Percentiles rank a stretch among this genome's conserved stretches.
Evolutionary conservation across 495 filamentous ascomycete species (phyloP).

Genomic region (Niebla homalea): DNA sequence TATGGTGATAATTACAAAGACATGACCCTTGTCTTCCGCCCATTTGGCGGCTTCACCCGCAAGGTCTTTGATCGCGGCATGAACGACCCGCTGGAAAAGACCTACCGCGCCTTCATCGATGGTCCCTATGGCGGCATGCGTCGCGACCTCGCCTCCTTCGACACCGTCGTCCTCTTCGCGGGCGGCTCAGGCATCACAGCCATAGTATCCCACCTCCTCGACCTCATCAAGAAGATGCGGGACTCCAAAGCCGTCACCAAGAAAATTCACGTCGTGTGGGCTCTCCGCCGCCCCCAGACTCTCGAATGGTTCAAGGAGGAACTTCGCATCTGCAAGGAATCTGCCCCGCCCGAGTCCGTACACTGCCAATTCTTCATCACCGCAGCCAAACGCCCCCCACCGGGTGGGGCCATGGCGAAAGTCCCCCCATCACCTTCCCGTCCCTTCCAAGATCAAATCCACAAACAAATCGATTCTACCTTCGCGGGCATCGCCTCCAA

Average conservation of each 20-base stretch:
- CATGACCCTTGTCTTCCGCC: constrained; percentile 79
- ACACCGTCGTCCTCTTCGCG: constrained; percentile 82
- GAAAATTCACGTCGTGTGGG: constrained; percentile 83
- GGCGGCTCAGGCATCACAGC: constrained; percentile 93
- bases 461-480: constrained; percentile 73
- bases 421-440: constrained; percentile 20
- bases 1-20: constrained; percentile 81
- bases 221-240: constrained; percentile 87
- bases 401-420: constrained; percentile 11
- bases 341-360: constrained; percentile 68
- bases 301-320: constrained; percentile 99
- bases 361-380: constrained; percentile 94
- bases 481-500: constrained; percentile 71
- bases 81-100: constrained; percentile 69
- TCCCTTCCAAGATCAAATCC: constrained; percentile 55
- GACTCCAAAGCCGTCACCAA: constrained; percentile 86
- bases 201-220: constrained; percentile 74
- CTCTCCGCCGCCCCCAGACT: constrained; percentile 74
- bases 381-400: constrained; percentile 42
- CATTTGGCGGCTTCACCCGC: constrained; percentile 78
- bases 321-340: constrained; percentile 74
- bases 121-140: constrained; percentile 93
- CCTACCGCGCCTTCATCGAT: constrained; percentile 80
- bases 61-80: constrained; percentile 65
- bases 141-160: constrained; percentile 80